Evolutionary conservation across 805 yeast genomes (phyloP).

Genomic region (Candida tammaniensis): DNA sequence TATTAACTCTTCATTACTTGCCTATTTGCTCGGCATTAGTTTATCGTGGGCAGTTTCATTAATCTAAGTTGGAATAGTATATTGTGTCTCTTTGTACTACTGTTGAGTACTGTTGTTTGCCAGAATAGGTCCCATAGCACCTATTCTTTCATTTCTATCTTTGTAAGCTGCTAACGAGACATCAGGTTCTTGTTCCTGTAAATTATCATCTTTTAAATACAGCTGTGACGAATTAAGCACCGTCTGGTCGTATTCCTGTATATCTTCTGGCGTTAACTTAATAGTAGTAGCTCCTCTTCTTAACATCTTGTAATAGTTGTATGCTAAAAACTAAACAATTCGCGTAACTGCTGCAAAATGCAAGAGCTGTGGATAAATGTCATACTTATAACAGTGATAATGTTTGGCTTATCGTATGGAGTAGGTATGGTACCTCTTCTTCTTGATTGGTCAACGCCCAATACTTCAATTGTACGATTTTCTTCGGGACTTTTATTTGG

Average conservation of each 20-base stretch:
- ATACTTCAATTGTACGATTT: slow-evolving; percentile 7
- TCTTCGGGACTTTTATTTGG: slow-evolving; percentile 14
- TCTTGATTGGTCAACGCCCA: slow-evolving; percentile 8
- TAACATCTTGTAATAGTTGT: slow-evolving; percentile 53
- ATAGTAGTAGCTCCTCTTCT: slow-evolving; percentile 72
- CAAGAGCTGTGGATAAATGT: slow-evolving; percentile 7
- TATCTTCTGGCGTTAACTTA: slow-evolving; percentile 65
- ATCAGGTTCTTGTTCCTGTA: slow-evolving; percentile 14
- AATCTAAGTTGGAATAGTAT: no score
- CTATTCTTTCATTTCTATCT: slow-evolving; percentile 22
- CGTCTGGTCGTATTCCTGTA: slow-evolving; percentile 46
- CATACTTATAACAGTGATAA: slow-evolving; percentile 10
- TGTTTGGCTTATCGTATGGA: slow-evolving; percentile 13
- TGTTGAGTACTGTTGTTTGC: slow-evolving; percentile 4
- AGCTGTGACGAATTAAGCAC: slow-evolving; percentile 5
- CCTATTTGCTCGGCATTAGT: no score
- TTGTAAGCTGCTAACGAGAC: slow-evolving; percentile 15
- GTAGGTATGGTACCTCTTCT: slow-evolving; percentile 13
- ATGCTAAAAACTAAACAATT: neutral
- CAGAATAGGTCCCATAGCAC: slow-evolving; percentile 4
- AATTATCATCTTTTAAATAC: slow-evolving; percentile 10
- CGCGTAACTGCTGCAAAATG: slow-evolving; percentile 1
- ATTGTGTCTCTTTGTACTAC: no score
- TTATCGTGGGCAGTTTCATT: no score
- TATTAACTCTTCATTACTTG: no score